Evolutionary conservation across 2,329 filamentous ascomycete genomes (phyloP).

Genomic region (Fusarium algeriense): DNA sequence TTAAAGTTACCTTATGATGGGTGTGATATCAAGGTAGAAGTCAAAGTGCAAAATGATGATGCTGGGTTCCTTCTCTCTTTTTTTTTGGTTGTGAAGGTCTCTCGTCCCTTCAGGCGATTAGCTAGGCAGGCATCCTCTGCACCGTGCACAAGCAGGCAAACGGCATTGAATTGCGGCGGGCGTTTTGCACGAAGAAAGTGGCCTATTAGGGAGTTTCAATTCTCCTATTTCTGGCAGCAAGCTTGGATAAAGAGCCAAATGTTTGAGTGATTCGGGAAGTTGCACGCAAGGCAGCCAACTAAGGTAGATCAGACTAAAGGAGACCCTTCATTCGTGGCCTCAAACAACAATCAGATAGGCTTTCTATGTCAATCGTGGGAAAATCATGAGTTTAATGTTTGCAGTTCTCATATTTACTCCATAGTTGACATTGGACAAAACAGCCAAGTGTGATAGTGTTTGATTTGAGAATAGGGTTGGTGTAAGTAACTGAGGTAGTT

Average conservation of each 20-base stretch:
- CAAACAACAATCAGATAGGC: not conserved
- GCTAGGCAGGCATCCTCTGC: not conserved
- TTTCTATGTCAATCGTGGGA: not conserved
- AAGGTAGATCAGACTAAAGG: not conserved
- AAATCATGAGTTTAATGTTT: not conserved
- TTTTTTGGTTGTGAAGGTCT: not conserved
- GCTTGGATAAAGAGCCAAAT: not conserved
- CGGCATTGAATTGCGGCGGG: not conserved
- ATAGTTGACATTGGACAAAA: not conserved
- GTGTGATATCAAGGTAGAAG: not conserved
- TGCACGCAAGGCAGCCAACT: not conserved
- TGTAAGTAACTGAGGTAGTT: not conserved
- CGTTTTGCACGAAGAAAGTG: not conserved
- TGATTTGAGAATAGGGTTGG: not conserved
- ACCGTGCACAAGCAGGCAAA: not conserved
- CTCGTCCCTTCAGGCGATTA: not conserved
- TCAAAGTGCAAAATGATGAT: not conserved
- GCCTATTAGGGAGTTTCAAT: not conserved
- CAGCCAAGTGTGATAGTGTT: not conserved
- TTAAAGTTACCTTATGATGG: not conserved
- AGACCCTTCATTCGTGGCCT: not conserved
- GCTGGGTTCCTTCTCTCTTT: not conserved
- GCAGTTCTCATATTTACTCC: not conserved
- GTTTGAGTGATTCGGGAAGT: not conserved
- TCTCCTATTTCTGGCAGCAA: not conserved